Evolutionary conservation across 2,329 filamentous ascomycete species (phyloP).

Genomic region (Shiraia sp.): DNA sequence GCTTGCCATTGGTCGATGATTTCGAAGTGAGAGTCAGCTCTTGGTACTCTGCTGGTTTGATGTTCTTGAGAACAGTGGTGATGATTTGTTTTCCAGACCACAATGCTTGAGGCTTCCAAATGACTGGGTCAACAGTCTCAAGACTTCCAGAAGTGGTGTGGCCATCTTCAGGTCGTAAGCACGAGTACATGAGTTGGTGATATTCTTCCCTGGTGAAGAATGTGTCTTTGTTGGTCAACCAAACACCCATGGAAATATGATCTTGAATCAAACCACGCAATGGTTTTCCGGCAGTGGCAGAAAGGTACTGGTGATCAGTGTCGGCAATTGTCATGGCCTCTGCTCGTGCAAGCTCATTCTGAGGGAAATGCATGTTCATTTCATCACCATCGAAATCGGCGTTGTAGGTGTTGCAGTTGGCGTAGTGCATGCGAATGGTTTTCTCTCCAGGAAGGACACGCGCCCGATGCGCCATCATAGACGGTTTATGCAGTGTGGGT

Average conservation of each 20-base stretch:
- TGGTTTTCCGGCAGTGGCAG: conserved; percentile 89
- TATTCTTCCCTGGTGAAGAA: conserved; percentile 89
- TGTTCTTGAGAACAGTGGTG: conserved; percentile 89
- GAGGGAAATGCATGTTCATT: conserved; percentile 99
- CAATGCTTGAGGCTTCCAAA: conserved; percentile 76
- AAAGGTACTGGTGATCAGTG: conserved; percentile 96
- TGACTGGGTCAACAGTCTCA: conserved; percentile 76
- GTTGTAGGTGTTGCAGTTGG: conserved; percentile 99
- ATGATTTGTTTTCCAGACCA: conserved; percentile 99
- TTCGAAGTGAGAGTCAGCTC: conserved; percentile 80
- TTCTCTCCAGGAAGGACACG: conserved; percentile 91
- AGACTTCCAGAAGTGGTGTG: conserved; percentile 85
- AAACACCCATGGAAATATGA: conserved; percentile 92
- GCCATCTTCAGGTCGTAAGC: conserved; percentile 84
- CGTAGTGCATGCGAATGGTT: conserved; percentile 99
- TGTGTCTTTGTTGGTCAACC: conserved; percentile 86
- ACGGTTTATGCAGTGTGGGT: conserved; percentile 95
- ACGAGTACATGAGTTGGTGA: conserved; percentile 90
- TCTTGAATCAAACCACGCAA: conserved; percentile 96
- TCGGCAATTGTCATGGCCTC: conserved; percentile 93
- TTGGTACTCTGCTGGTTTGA: conserved; percentile 74
- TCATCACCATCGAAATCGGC: conserved; percentile 99
- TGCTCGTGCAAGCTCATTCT: conserved; percentile 90
- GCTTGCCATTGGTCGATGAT: conserved; percentile 74
- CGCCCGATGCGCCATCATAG: conserved; percentile 97